Evolutionary conservation across 345 rosid genomes (phyloP), one percentile per base, ranked within the genome.

Genomic region (Laguncularia racemosa): DNA sequence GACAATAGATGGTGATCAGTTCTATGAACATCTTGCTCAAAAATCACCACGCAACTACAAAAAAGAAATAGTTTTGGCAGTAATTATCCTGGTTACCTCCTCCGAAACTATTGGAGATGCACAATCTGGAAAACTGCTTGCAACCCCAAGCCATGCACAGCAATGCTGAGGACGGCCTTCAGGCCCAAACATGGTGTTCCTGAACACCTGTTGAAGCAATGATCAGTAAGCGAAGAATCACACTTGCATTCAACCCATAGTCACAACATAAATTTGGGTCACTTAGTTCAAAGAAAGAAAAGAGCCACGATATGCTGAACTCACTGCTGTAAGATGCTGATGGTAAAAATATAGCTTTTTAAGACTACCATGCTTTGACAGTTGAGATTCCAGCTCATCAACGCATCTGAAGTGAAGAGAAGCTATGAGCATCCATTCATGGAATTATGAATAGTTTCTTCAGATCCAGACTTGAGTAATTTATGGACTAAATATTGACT

Each of bases 91-190:
- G 51, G 57, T 63, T 77, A 90, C 99, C 96, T 93, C 99, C 74
- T 93, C 99, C 2, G 97, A 88, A 69, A 90, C 79, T 68, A 93
- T 80, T 56, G 92, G 71, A 57, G 97, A 93, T 76, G 97, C 92
- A 73, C 99, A 93, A 68, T 90, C 97, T 40, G 93, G 96, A 67
- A 93, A 93, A 65, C 97, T 90, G 74, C 97, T 84, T 63, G 97
- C 99, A 73, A 88, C 96, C 67, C 99, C 91, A 68, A 93, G 96
- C 99, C 99, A 93, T 62, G 99, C 97, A 85, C 99, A 93, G 59
- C 99, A 93, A 71, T 93, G 99, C 68, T 93, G 99, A 58, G 97
- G 99, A 66, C 97, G 95, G 63, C 99, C 99, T 78, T 93, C 99
- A 61, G 97, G 97, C 52, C 99, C 97, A 81, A 93, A 93, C 99